A percentile compares a stretch with the other conserved stretches of the same genome.
Conservation (phyloP, 2,329 filamentous ascomycete genomes). For the Endothia cerciana region DNA sequence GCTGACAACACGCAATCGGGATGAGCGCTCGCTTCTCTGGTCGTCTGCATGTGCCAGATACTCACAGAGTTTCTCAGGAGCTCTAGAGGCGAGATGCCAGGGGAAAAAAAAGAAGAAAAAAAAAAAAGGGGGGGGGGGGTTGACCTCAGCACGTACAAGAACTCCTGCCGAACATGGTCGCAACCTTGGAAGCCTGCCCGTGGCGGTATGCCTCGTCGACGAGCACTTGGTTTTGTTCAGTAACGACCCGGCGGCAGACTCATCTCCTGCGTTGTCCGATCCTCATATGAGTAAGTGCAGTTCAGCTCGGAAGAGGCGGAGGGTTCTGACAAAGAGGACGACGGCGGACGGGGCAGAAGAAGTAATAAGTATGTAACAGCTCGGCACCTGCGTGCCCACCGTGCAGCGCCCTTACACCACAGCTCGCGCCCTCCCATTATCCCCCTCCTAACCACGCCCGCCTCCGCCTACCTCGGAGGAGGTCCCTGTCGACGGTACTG, state of each 20-base stretch:
- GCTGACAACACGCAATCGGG: too few species aligned
- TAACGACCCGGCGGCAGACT: neutral
- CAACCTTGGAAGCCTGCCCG: neutral
- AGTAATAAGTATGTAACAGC: neutral
- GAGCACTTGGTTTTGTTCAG: neutral
- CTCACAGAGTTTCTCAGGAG: neutral
- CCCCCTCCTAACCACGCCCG: too few species aligned
- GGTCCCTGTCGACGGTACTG: too few species aligned
- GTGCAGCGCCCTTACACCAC: too few species aligned
- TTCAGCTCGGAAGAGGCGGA: neutral
- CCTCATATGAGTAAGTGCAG: neutral
- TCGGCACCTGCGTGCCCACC: too few species aligned
- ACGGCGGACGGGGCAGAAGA: neutral
- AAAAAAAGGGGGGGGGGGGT: neutral
- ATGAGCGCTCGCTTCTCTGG: too few species aligned
- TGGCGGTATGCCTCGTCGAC: neutral
- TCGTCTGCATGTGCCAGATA: neutral
- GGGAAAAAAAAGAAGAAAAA: neutral
- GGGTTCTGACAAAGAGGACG: neutral
- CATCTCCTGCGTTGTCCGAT: neutral
- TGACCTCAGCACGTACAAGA: slow-evolving; percentile 17
- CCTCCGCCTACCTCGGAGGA: neutral
- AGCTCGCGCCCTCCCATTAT: too few species aligned
- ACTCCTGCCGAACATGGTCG: slow-evolving; percentile 23
- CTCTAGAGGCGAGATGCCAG: neutral